Evolutionary conservation across 306 rosid genomes (phyloP).

Genomic region (Cicer cuneatum): DNA sequence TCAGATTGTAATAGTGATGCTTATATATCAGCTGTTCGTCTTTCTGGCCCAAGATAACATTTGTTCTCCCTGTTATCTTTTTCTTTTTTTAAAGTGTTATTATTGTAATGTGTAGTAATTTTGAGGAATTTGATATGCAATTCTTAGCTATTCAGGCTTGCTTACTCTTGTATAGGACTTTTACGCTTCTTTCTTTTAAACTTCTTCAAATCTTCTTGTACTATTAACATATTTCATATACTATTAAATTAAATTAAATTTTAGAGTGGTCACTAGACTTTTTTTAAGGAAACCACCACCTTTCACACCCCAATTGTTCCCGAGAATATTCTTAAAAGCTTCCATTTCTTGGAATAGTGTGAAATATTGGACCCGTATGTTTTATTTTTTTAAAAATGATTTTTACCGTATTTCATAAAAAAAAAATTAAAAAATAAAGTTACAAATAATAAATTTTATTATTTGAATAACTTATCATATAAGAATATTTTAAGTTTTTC

Average conservation of each 20-base stretch:
- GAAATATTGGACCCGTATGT: too few species aligned
- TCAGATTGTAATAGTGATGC: slow-evolving; percentile 76
- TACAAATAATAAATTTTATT: too few species aligned
- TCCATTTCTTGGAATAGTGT: too few species aligned
- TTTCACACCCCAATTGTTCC: too few species aligned
- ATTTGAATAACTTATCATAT: too few species aligned
- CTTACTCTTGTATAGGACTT: slow-evolving; percentile 29
- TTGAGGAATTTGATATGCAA: slow-evolving; percentile 31
- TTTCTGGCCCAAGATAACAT: slow-evolving; percentile 84
- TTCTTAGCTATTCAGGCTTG: slow-evolving; percentile 13
- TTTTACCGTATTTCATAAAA: too few species aligned
- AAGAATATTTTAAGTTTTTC: too few species aligned
- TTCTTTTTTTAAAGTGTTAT: neutral
- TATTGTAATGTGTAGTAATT: slow-evolving; percentile 7
- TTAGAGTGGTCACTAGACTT: neutral
- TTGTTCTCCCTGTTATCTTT: neutral
- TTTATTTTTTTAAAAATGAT: too few species aligned
- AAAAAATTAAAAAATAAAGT: too few species aligned
- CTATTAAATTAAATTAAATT: neutral
- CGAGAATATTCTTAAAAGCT: too few species aligned
- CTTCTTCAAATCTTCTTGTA: slow-evolving; percentile 45
- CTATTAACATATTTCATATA: neutral
- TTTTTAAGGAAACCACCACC: too few species aligned
- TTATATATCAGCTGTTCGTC: slow-evolving; percentile 70
- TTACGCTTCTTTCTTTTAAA: slow-evolving; percentile 21